phyloP scores from a whole-genome alignment of 106 monocot genomes.

The Acorus calamus region DNA sequence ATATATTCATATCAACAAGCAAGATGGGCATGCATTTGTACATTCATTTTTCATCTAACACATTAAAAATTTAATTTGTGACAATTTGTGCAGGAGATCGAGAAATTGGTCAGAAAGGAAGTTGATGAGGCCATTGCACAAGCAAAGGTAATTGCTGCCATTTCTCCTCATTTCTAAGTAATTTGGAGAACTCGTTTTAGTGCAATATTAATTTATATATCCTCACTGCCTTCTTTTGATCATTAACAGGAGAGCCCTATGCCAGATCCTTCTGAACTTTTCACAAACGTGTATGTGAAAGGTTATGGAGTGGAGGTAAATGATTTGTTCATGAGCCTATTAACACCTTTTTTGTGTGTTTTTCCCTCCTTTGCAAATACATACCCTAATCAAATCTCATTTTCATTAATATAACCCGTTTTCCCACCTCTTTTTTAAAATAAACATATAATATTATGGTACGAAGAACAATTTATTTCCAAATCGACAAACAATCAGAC shows the following conservation, averaged over 20 bases:
- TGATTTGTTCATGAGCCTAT: neutral
- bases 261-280: conserved; percentile 56
- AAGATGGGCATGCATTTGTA: no score
- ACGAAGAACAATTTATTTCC: neutral
- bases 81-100: conserved; percentile 31
- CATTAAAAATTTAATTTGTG: neutral
- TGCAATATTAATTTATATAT: no score
- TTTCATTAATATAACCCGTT: neutral
- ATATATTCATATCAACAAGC: no score
- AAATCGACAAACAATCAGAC: neutral
- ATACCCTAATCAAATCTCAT: neutral
- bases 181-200: no score
- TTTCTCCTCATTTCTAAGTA: neutral
- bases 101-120: conserved; percentile 54
- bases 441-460: neutral
- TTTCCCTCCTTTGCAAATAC: conserved; percentile 4
- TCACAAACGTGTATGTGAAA: conserved; percentile 56
- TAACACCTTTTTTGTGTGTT: neutral
- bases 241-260: conserved; percentile 56
- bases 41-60: neutral
- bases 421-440: neutral
- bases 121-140: conserved; percentile 65
- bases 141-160: conserved; percentile 32
- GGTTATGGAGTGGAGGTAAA: conserved; percentile 61
- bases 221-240: neutral